Percentiles rank a stretch among this genome's conserved stretches.
These are phyloP conservation scores for Helicostylum pulchrum DNA, from an alignment of 192 early-diverging fungal genomes.

Conservation along the genomic window DNA sequence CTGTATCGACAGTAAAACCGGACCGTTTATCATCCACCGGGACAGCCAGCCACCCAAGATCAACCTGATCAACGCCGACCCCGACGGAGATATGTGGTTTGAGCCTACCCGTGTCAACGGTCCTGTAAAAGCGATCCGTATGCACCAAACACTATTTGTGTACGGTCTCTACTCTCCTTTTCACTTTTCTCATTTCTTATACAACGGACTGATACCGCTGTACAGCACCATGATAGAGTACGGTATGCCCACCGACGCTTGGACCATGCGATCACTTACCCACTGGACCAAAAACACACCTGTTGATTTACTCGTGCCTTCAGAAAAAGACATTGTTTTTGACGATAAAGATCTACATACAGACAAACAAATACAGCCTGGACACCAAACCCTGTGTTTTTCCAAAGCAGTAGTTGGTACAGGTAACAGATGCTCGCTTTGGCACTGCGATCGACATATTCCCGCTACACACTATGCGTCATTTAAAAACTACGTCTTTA, in stretches of 20 bases:
- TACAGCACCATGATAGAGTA: conserved; percentile 37
- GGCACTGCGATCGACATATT: conserved; percentile 27
- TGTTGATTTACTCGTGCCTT: conserved; percentile 17
- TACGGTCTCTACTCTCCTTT: conserved; percentile 41
- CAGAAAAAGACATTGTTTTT: conserved; percentile 19
- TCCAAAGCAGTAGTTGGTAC: conserved; percentile 29
- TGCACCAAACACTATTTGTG: conserved; percentile 42
- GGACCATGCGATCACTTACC: conserved; percentile 29
- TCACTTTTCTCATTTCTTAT: conserved; percentile 46
- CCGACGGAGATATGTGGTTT: conserved; percentile 21
- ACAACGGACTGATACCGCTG: conserved; percentile 46
- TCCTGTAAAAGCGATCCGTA: conserved; percentile 3
- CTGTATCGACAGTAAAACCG: conserved; percentile 29
- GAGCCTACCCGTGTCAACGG: background rate
- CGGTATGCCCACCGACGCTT: background rate
- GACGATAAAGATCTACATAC: conserved; percentile 7
- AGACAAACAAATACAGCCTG: conserved; percentile 7
- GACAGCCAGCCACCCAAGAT: conserved; percentile 8
- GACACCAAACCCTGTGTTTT: conserved; percentile 30
- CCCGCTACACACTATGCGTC: conserved; percentile 10
- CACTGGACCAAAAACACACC: conserved; percentile 17
- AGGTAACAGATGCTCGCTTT: conserved; percentile 24
- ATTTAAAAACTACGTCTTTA: conserved; percentile 15
- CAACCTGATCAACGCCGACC: conserved; percentile 20
- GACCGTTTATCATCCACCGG: conserved; percentile 15